phyloP scores from a whole-genome alignment of 164 flowering plant genomes.

The Stephania yunnanensis region DNA sequence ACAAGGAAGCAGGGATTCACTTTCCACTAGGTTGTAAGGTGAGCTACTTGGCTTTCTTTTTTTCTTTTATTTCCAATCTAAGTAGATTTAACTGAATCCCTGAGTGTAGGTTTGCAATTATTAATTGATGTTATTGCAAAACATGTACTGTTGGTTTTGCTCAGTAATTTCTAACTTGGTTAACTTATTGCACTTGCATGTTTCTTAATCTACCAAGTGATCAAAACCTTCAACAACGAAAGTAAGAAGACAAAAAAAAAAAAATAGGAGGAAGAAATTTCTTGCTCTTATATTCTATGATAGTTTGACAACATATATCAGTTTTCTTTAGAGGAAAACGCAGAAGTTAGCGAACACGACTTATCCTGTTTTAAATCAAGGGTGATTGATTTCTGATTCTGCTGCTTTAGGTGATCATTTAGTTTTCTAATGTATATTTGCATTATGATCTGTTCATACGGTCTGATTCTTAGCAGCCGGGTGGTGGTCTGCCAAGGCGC shows the following conservation, averaged over 20 bases:
- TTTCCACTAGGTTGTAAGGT: slow-evolving; percentile 22
- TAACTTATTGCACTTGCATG: not conserved
- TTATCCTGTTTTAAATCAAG: not conserved
- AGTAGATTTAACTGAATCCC: not conserved
- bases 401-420: not conserved
- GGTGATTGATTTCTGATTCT: not conserved
- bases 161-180: not conserved
- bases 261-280: not conserved
- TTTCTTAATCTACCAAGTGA: not conserved
- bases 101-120: not conserved
- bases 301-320: not conserved
- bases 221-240: not conserved
- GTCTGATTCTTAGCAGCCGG: slow-evolving; percentile 40
- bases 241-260: not conserved
- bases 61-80: not conserved
- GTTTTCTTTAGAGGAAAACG: not conserved
- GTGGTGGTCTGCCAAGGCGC: slow-evolving; percentile 83
- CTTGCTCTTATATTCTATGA: not conserved
- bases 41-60: not conserved
- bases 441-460: slow-evolving; percentile 17
- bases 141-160: too few relatives aligned
- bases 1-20: slow-evolving; percentile 17
- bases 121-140: not conserved
- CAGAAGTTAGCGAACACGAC: not conserved
- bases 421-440: not conserved